A percentile compares a stretch with the other conserved stretches of the same genome.
These are phyloP conservation scores for Gloeostereum incarnatum DNA, from an alignment of 768 basidiomycete species.

Conservation along the genomic window DNA sequence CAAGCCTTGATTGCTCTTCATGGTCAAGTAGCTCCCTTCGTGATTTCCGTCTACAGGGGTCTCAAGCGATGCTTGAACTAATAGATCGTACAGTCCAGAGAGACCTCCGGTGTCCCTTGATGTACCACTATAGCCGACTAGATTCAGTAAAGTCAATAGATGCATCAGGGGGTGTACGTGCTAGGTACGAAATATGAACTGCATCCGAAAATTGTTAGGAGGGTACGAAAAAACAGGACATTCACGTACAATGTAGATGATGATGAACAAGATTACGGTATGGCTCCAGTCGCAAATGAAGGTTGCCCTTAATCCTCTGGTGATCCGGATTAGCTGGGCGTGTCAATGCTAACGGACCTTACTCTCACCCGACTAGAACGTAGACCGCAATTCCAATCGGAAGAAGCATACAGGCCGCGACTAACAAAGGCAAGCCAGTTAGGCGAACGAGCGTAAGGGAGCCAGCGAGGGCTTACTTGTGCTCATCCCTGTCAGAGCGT, in stretches of 20 bases:
- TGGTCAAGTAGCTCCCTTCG: constrained; percentile 44
- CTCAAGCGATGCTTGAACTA: constrained; percentile 32
- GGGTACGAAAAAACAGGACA: constrained; percentile 11
- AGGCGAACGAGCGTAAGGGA: neutral
- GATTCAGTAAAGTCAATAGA: constrained; percentile 2
- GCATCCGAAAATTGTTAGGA: constrained; percentile 5
- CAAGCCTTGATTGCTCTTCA: constrained; percentile 40
- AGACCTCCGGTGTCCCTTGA: constrained; percentile 28
- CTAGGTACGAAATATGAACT: constrained; percentile 22
- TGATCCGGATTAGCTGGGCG: neutral
- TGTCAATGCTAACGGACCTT: neutral
- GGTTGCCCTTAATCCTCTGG: constrained; percentile 30
- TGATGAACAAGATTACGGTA: constrained; percentile 32
- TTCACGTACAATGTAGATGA: constrained; percentile 19
- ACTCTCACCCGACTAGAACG: constrained; percentile 20
- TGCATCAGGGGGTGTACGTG: constrained; percentile 12
- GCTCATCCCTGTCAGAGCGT: constrained; percentile 36
- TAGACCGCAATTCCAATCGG: constrained; percentile 35
- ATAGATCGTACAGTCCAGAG: constrained; percentile 33
- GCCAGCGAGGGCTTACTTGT: constrained; percentile 4
- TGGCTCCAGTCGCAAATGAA: constrained; percentile 36
- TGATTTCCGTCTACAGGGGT: constrained; percentile 39
- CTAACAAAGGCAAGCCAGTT: constrained; percentile 4
- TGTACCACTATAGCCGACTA: constrained; percentile 20
- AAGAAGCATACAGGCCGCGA: constrained; percentile 34